Base-by-base conservation (phyloP, 139 green algal genomes). In the Axilococcus clingmanii region DNA sequence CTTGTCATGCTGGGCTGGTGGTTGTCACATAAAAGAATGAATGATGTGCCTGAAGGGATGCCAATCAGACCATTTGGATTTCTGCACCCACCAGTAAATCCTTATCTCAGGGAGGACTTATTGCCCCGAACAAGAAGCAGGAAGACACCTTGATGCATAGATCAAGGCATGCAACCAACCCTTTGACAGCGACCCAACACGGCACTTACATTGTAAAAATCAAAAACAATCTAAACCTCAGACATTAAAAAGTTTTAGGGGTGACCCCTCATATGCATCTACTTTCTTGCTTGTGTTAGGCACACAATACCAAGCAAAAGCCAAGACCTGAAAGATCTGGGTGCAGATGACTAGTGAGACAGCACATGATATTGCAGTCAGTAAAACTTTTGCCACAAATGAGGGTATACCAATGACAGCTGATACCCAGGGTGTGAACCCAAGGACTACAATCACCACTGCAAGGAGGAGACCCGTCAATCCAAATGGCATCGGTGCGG, bases 31-130 rank as follows among this genome's bases (percentile, higher is more conserved):
- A 51, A 51, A 11, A 38, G 33, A 17, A 38, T 17, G 12, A 22
- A 34, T 32, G 44, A 35, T 35, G 20, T 17, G 6, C n/a, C 22
- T 15, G 3, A 12, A n/a, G 44, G 25, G n/a, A 42, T 44, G 24
- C 48, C 12, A 6, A 57, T 57, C 0, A n/a, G 49, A 25, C 49
- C 49, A 17, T 35, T 44, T 46, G 49, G 49, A 15, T 44, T 57
- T 43, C 24, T 57, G 4, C 37, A 44, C 23, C 49, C 49, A 19
- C 49, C 49, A 20, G 23, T 40, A 20, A 57, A 57, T 46, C 49
- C 49, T 20, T 57, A 40, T 46, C 4, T 57, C 9, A 19, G 49
- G 28, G 49, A 57, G 9, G 49, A 57, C 43, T 33, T 57, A 14
- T 19, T 44, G 14, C 49, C 49, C 2, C 15, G 37, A 41, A 46